Evolutionary conservation across 345 rosid genomes (phyloP), one percentile per base, ranked within the genome.

Genomic region (Durio zibethinus): DNA sequence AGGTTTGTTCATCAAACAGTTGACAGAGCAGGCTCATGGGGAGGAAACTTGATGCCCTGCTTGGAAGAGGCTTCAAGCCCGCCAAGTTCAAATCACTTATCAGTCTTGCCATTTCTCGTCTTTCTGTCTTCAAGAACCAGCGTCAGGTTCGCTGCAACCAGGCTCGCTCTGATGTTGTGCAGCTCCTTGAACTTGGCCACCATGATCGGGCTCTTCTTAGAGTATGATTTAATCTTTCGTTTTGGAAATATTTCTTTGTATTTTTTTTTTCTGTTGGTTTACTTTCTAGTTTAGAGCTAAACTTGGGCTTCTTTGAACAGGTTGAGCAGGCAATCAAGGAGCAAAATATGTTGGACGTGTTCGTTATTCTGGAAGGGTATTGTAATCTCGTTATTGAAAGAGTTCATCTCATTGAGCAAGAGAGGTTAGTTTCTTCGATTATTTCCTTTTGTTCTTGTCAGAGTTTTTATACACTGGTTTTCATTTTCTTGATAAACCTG

Each of bases 201-300:
- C 95, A 88, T 63, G 95, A 91, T 18, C 85, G 89, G 1, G 97
- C 98, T 84, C 91, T 89, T 71, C 90, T 88, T 66, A 89, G 98
- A 40, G 93, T 91, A 83, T 52, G 71, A 15, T 15, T 5, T 71
- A 18, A 23, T 15, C 10, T 36, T 21, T 59, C 52, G 42, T 2
- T 45, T 8, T 9, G 42, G 16, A 33, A 2, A 61, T 21, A 5
- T 29, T 20, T 65, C 3, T 3, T 56, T 70, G 2, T 40, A n/a
- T 33, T 33, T 16, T 27, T 9, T 12, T 59, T 6, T 16, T 59
- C 11, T 14, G 1, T 61, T 21, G 23, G 21, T 52, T 52, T 20
- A 6, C 31, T 33, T 65, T 23, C 15, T 7, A 1, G 36, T 47
- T 53, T 52, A 10, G 42, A 61, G 40, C 23, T 18, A 71, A 65